Conservation (phyloP, 805 yeast species). For the Saccharomycopsis sp. region DNA sequence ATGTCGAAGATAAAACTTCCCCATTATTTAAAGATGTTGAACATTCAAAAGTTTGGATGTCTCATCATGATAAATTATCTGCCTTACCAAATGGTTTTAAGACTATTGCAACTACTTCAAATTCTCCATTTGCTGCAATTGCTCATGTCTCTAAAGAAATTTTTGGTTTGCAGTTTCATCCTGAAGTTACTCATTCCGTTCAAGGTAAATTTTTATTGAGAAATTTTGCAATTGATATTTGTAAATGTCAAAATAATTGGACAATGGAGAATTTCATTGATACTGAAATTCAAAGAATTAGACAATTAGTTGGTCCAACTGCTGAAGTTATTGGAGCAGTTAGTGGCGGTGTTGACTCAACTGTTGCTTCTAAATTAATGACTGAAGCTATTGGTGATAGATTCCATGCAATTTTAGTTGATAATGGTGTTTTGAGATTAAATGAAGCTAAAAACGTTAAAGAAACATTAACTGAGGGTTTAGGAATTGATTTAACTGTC, state of each 20-base stretch:
- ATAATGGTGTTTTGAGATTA: conserved; percentile 94
- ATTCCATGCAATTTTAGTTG: conserved; percentile 97
- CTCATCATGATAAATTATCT: conserved; percentile 94
- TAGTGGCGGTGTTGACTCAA: conserved; percentile 98
- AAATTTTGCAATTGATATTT: conserved; percentile 90
- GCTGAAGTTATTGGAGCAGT: conserved; percentile 99
- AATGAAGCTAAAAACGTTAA: conserved; percentile 88
- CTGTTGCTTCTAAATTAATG: conserved; percentile 98
- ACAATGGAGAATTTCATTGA: conserved; percentile 97
- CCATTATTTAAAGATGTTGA: conserved; percentile 83
- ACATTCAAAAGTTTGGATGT: conserved; percentile 98
- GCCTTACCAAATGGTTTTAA: conserved; percentile 86
- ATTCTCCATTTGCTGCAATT: conserved; percentile 95
- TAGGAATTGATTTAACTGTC: conserved; percentile 91
- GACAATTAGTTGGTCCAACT: conserved; percentile 87
- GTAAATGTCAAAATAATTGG: conserved; percentile 88
- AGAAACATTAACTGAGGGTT: conserved; percentile 83
- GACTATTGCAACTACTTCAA: conserved; percentile 82
- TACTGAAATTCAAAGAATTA: conserved; percentile 90
- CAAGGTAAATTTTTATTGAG: conserved; percentile 81
- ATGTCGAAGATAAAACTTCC: conserved; percentile 59
- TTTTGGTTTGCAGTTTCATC: conserved; percentile 97
- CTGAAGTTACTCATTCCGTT: conserved; percentile 94
- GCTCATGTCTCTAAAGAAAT: conserved; percentile 66
- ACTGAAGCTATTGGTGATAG: conserved; percentile 97